Conservation (phyloP, 371 early-diverging fungal genomes). For the Dipsacomyces acuminosporus region DNA sequence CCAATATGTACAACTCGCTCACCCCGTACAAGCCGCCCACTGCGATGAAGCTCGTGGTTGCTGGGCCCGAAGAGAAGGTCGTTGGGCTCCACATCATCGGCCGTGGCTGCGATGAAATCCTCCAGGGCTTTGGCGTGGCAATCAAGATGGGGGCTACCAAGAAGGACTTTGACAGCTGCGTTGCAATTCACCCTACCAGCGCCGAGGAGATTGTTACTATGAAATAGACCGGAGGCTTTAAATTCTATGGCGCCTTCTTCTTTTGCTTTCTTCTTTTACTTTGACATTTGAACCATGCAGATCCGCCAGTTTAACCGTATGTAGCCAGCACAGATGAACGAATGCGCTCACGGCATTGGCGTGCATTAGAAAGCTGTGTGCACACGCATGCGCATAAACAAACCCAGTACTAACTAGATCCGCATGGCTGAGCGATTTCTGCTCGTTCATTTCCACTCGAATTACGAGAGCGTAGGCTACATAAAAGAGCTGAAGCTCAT, state of each 20-base stretch:
- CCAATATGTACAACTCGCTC: constrained; percentile 88
- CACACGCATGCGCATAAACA: no score
- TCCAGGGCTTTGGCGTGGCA: constrained; percentile 93
- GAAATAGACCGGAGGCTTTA: no score
- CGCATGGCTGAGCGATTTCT: no score
- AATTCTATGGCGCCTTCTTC: no score
- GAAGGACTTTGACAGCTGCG: constrained; percentile 87
- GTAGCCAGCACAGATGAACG: not conserved
- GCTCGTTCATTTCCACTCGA: no score
- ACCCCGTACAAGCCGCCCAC: constrained; percentile 84
- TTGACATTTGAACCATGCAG: constrained; percentile 13
- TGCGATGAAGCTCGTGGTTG: constrained; percentile 82
- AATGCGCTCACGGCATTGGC: no score
- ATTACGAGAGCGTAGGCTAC: constrained; percentile 55
- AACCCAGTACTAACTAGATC: no score
- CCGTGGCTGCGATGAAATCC: constrained; percentile 86
- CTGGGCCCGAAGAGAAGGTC: constrained; percentile 84
- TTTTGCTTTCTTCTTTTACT: no score
- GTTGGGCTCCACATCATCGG: constrained; percentile 97
- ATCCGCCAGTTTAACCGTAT: constrained; percentile 33
- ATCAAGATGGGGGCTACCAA: constrained; percentile 94
- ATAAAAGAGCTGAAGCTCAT: constrained; percentile 58
- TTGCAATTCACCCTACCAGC: constrained; percentile 99
- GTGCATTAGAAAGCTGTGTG: no score
- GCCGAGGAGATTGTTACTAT: constrained; percentile 81